These are phyloP conservation scores for Apostasia shenzhenica DNA, from an alignment of 106 monocot species.

Conservation along the genomic window DNA sequence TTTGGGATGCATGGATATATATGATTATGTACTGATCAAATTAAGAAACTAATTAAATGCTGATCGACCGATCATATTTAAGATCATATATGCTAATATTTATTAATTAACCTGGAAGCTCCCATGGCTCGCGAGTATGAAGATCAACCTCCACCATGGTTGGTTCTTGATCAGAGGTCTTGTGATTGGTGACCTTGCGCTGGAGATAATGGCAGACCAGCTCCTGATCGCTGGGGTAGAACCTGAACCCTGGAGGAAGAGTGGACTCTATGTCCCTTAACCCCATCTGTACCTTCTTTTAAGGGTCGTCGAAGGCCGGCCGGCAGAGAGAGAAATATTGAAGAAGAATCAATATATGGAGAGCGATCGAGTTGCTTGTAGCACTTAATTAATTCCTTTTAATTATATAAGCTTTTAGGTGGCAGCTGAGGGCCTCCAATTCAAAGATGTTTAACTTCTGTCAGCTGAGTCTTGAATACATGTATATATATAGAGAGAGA, in stretches of 20 bases:
- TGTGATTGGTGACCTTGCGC: conserved; percentile 16
- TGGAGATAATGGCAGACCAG: conserved; percentile 27
- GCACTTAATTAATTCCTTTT: no score
- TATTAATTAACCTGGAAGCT: conserved; percentile 20
- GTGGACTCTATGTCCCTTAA: conserved; percentile 17
- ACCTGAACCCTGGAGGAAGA: conserved; percentile 31
- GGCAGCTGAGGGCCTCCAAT: no score
- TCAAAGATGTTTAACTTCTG: neutral
- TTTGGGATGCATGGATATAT: neutral
- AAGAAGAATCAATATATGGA: no score
- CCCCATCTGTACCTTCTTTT: neutral
- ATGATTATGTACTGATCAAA: neutral
- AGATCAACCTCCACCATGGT: conserved; percentile 30
- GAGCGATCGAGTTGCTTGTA: no score
- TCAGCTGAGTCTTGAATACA: neutral
- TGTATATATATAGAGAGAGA: neutral
- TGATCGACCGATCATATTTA: no score
- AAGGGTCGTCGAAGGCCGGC: no score
- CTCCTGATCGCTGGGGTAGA: conserved; percentile 33
- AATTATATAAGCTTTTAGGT: no score
- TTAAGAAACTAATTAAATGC: neutral
- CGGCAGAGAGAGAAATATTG: no score
- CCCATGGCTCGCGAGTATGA: conserved; percentile 32
- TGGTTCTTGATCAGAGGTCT: neutral
- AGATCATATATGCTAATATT: neutral